Conservation (phyloP, 768 basidiomycete genomes). For the Collybia sp. region DNA sequence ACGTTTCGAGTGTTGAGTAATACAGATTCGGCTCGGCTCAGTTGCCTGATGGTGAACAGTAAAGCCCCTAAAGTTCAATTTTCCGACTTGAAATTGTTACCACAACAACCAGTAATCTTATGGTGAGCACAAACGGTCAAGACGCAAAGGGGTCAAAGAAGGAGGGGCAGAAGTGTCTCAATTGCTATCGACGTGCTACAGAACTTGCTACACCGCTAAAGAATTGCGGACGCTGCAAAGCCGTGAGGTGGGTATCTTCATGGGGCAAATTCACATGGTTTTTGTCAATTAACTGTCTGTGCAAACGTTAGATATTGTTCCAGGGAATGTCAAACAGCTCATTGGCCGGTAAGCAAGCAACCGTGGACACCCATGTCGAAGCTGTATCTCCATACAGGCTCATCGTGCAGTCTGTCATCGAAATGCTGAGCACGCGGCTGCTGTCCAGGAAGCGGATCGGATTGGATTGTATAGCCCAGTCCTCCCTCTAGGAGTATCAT, state of each 20-base stretch:
- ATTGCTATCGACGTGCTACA: neutral
- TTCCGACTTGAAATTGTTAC: no score
- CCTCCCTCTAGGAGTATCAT: slow-evolving; percentile 16
- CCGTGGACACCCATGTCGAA: neutral
- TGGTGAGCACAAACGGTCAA: no score
- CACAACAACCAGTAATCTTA: no score
- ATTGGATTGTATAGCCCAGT: neutral
- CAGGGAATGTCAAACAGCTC: slow-evolving; percentile 9
- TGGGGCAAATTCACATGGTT: no score
- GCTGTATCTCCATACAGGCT: slow-evolving; percentile 2
- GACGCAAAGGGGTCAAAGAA: neutral
- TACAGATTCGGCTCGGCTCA: no score
- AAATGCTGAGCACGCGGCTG: slow-evolving; percentile 5
- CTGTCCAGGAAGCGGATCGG: slow-evolving; percentile 4
- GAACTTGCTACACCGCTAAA: neutral
- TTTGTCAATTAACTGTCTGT: no score
- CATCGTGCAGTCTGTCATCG: slow-evolving; percentile 9
- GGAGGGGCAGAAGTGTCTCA: neutral
- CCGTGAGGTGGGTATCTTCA: neutral
- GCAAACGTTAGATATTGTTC: slow-evolving; percentile 12
- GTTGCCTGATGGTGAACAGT: no score
- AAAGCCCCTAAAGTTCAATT: no score
- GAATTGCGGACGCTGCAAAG: neutral
- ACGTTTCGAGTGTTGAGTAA: no score
- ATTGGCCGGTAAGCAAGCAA: slow-evolving; percentile 9